Percentiles rank a stretch among this genome's conserved stretches.
Conservation (phyloP, 2,329 filamentous ascomycete species). For the Paramyrothecium sp. region DNA sequence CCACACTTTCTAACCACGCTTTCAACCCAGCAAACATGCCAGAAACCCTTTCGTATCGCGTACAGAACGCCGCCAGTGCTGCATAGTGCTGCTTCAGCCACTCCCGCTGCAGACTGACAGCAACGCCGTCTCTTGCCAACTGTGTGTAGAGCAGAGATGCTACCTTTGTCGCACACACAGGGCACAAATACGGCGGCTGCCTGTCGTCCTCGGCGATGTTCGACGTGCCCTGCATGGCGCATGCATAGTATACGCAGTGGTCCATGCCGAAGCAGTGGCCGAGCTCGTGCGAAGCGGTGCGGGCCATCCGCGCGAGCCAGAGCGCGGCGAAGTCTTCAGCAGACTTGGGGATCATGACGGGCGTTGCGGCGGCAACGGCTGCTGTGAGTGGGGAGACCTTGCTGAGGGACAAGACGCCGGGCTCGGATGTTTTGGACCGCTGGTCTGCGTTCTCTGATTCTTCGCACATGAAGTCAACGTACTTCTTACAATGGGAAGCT, state of each 20-base stretch:
- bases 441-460: background rate
- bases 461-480: constrained; percentile 38
- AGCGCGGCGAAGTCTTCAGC: constrained; percentile 32
- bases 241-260: constrained; percentile 66
- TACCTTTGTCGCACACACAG: constrained; percentile 57
- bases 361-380: constrained; percentile 28
- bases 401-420: background rate
- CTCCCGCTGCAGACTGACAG: too few species aligned
- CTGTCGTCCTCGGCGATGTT: constrained; percentile 56
- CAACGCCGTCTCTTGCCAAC: too few species aligned
- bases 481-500: constrained; percentile 56
- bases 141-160: constrained; percentile 8
- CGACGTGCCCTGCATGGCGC: constrained; percentile 61
- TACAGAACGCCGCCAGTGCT: too few species aligned
- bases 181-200: constrained; percentile 64
- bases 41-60: too few species aligned
- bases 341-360: constrained; percentile 16
- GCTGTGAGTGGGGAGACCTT: constrained; percentile 24
- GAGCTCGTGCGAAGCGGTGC: constrained; percentile 63
- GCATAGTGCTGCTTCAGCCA: too few species aligned
- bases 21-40: too few species aligned
- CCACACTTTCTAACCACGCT: too few species aligned
- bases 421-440: background rate
- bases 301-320: constrained; percentile 58
- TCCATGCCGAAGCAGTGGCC: constrained; percentile 66